Conservation (phyloP, 1,139 yeast genomes). For the Suhomyces anneliseae region DNA sequence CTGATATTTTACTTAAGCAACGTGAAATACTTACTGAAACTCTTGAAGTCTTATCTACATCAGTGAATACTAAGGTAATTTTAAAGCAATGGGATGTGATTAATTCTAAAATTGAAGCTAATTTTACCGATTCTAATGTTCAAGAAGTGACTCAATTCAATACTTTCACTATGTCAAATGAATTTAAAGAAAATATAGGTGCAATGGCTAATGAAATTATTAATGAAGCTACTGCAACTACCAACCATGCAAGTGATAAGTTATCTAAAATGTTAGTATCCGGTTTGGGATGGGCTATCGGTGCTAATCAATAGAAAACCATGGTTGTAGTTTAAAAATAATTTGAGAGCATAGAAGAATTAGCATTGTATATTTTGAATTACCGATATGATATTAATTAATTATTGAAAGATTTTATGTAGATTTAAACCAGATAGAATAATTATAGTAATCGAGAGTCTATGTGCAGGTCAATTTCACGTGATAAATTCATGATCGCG, state of each 20-base stretch:
- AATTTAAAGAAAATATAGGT: conserved; percentile 15
- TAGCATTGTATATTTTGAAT: too few relatives aligned
- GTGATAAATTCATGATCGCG: background rate
- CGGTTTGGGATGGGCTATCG: conserved; percentile 69
- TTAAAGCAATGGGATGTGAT: conserved; percentile 39
- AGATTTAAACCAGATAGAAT: too few relatives aligned
- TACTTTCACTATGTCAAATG: background rate
- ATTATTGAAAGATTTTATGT: too few relatives aligned
- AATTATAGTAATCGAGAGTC: too few relatives aligned
- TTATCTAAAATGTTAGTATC: conserved; percentile 53
- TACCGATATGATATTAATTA: too few relatives aligned
- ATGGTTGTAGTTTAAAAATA: too few relatives aligned
- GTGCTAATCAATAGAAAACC: conserved; percentile 36
- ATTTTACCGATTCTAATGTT: conserved; percentile 7
- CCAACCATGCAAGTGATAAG: conserved; percentile 48
- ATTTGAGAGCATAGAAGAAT: too few relatives aligned
- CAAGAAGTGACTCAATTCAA: conserved; percentile 3
- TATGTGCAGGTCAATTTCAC: background rate
- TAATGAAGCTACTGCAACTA: conserved; percentile 35
- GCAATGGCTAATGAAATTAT: conserved; percentile 30
- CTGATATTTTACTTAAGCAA: conserved; percentile 39
- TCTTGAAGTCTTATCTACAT: conserved; percentile 27
- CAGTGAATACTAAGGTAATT: conserved; percentile 31
- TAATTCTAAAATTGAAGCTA: conserved; percentile 29
- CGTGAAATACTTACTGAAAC: conserved; percentile 49